phyloP scores from a whole-genome alignment of 352 stramenopile genomes.

The Pythium chondricola region DNA sequence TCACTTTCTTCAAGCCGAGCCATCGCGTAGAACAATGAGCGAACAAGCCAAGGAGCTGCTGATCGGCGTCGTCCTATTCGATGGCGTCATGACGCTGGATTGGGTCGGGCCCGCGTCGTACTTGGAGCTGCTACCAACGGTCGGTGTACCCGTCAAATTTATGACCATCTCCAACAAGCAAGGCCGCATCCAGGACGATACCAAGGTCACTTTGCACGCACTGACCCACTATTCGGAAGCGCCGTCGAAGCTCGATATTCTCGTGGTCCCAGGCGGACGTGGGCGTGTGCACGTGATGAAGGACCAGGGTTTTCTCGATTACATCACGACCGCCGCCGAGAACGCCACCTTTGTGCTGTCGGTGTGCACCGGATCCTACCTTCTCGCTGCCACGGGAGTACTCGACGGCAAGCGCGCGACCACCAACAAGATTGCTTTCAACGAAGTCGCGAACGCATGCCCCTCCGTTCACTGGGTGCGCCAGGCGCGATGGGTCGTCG shows the following conservation, averaged over 20 bases:
- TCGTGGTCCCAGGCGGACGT: slow-evolving; percentile 34
- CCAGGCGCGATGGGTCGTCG: slow-evolving; percentile 53
- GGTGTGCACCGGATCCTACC: slow-evolving; percentile 45
- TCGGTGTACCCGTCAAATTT: slow-evolving; percentile 41
- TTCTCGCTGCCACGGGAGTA: slow-evolving; percentile 37
- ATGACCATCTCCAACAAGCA: slow-evolving; percentile 34
- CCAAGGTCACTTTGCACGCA: slow-evolving; percentile 33
- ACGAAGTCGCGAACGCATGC: slow-evolving; percentile 22
- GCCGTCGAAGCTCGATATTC: slow-evolving; percentile 27
- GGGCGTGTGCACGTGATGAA: slow-evolving; percentile 26
- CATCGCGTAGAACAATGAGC: no score
- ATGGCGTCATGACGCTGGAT: slow-evolving; percentile 52
- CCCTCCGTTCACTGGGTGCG: slow-evolving; percentile 42
- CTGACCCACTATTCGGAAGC: slow-evolving; percentile 24
- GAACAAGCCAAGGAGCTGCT: slow-evolving; percentile 15
- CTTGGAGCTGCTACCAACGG: slow-evolving; percentile 41
- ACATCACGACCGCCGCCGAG: slow-evolving; percentile 25
- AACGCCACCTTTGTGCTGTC: slow-evolving; percentile 33
- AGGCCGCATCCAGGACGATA: slow-evolving; percentile 30
- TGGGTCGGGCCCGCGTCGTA: slow-evolving; percentile 52
- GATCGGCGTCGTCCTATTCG: slow-evolving; percentile 56
- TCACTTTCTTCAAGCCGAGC: no score
- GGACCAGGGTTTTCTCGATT: slow-evolving; percentile 32
- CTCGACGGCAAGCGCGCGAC: slow-evolving; percentile 40
- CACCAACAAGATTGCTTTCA: slow-evolving; percentile 60